Base-by-base conservation (phyloP, 2,329 filamentous ascomycete genomes). In the Colletotrichum chlorophyti region DNA sequence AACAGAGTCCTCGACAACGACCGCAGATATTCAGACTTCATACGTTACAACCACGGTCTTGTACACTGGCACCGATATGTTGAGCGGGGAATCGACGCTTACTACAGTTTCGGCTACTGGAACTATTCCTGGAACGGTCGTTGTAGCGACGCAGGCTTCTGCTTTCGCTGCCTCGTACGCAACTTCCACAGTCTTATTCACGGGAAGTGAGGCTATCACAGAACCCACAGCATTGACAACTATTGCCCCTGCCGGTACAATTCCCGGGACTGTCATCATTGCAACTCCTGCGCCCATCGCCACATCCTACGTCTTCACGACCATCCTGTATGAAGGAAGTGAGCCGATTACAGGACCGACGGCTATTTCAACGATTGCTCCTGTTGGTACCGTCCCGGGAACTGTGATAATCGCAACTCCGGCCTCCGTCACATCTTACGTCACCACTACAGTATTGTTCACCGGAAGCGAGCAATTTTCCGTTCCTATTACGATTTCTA, bases 211-310 rank as follows among this genome's bases (percentile, higher is more conserved):
- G 4, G 26, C 9, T 14, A 45, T 57, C 14, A 43, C 37, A 3
- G 37, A 38, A 5, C 53, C 53, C 3, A 57, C 53, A 1, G 17
- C 26, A 6, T 10, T 57, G 3, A 31, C 53, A 4, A 61, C 60
- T 12, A 34, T 58, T 4, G 26, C 43, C 3, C 52, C 52, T 19
- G 49, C 26, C 12, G 51, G 47, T 2, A 50, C 62, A 3, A 14
- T n/a, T 3, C 45, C 59, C 6, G 59, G 62, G 6, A 58, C 55
- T 6, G 46, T 60, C 11, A 42, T 62, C 12, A 31, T 60, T 7
- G 42, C 52, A 0, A 46, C 45, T 2, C 48, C 54, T 7, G 47
- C 49, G n/a, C 50, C 47, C 3, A 35, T 42, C 23, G 29, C 42
- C 4, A 58, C 58, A 3, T 42, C 61, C 2, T 51, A 51, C 26